These are phyloP conservation scores for Suillus subalutaceus DNA, from an alignment of 768 basidiomycete species.

Conservation along the genomic window DNA sequence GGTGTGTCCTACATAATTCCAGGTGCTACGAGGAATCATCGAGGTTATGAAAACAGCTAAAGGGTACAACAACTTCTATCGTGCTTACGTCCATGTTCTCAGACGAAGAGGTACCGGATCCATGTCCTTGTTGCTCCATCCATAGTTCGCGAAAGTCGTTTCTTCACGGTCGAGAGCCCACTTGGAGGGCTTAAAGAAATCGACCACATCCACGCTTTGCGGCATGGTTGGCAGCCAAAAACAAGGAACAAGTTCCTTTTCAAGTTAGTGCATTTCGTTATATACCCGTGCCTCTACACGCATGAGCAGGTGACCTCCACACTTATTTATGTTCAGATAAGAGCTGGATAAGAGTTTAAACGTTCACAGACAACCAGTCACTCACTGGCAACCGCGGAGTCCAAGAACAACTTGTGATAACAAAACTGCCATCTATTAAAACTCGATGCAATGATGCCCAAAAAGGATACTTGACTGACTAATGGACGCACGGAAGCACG, in stretches of 20 bases:
- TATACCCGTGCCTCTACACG: neutral
- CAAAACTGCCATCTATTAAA: too few species aligned
- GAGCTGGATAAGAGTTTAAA: neutral
- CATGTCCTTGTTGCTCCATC: conserved; percentile 78
- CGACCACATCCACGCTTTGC: conserved; percentile 6
- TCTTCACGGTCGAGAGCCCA: conserved; percentile 57
- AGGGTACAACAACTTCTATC: neutral
- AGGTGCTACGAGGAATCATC: conserved; percentile 36
- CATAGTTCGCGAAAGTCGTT: conserved; percentile 52
- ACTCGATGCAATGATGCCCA: neutral
- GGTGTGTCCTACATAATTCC: conserved; percentile 67
- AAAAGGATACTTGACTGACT: neutral
- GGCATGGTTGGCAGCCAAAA: neutral
- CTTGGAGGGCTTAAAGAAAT: conserved; percentile 37
- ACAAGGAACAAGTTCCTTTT: neutral
- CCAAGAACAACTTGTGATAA: neutral
- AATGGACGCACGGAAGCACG: neutral
- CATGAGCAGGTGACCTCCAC: neutral
- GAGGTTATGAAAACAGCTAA: neutral
- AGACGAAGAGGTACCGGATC: conserved; percentile 66
- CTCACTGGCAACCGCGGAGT: too few species aligned
- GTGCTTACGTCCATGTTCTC: conserved; percentile 60
- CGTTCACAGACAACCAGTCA: neutral
- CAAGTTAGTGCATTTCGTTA: neutral
- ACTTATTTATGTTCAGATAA: conserved; percentile 14